These are phyloP conservation scores for Mycena belliarum DNA, from an alignment of 768 basidiomycete species.

Conservation along the genomic window DNA sequence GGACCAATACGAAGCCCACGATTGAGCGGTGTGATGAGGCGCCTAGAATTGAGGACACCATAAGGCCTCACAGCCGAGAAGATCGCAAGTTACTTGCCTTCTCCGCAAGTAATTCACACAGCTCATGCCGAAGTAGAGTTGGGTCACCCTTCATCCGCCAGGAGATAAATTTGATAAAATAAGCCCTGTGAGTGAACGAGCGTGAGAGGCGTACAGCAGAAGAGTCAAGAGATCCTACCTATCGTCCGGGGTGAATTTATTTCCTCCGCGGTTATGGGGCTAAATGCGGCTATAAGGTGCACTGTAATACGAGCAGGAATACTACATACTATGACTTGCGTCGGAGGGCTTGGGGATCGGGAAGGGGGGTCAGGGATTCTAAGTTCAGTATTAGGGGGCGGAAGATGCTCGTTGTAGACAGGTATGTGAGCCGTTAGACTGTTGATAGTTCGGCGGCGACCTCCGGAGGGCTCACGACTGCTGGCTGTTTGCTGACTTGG, in stretches of 20 bases:
- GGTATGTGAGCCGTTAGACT: slow-evolving; percentile 57
- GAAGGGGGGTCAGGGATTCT: slow-evolving; percentile 64
- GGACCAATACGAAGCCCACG: slow-evolving; percentile 72
- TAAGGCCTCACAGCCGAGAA: background rate
- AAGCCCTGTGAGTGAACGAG: slow-evolving; percentile 35
- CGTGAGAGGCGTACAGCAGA: background rate
- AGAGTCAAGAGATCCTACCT: slow-evolving; percentile 9
- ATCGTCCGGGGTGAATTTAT: slow-evolving; percentile 69
- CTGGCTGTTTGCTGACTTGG: slow-evolving; percentile 28
- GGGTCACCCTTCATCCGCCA: slow-evolving; percentile 63
- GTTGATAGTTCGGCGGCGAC: slow-evolving; percentile 56
- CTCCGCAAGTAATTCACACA: slow-evolving; percentile 55
- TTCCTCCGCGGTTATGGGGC: slow-evolving; percentile 46
- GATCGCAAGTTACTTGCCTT: slow-evolving; percentile 42
- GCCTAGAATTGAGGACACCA: slow-evolving; percentile 40
- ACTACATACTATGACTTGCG: slow-evolving; percentile 37
- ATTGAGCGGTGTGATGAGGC: slow-evolving; percentile 63
- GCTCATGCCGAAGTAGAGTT: slow-evolving; percentile 48
- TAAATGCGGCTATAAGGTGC: background rate
- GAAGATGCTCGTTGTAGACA: slow-evolving; percentile 48
- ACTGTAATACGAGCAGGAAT: background rate
- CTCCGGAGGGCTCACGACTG: slow-evolving; percentile 25
- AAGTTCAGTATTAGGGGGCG: slow-evolving; percentile 62
- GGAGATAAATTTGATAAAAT: slow-evolving; percentile 63
- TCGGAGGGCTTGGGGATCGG: slow-evolving; percentile 70